These are phyloP conservation scores for Malassezia yamatoensis DNA, from an alignment of 1,284 basidiomycete species.

Conservation along the genomic window DNA sequence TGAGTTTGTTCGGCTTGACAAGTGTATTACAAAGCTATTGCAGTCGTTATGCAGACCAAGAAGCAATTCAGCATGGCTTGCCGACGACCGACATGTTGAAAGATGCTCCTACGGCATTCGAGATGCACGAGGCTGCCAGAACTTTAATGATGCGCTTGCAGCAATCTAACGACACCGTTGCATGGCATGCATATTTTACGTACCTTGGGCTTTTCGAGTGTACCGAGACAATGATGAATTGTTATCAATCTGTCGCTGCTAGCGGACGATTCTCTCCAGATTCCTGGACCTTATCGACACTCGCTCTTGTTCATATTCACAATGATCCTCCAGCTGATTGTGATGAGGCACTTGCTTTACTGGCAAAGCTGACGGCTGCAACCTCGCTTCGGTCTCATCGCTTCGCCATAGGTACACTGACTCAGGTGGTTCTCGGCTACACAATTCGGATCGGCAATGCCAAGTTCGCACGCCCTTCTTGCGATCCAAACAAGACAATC, in stretches of 20 bases:
- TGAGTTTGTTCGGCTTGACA: neutral
- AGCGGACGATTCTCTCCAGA: neutral
- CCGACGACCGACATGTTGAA: neutral
- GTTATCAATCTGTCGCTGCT: neutral
- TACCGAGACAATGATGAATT: neutral
- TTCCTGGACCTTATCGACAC: slow-evolving; percentile 6
- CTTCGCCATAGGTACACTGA: slow-evolving; percentile 13
- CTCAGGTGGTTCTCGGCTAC: slow-evolving; percentile 15
- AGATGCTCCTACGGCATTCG: neutral
- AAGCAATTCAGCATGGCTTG: neutral
- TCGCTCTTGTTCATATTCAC: slow-evolving; percentile 12
- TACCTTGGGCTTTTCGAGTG: neutral
- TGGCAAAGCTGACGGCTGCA: slow-evolving; percentile 13
- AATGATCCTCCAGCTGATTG: slow-evolving; percentile 15
- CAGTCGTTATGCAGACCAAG: neutral
- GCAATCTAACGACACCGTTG: neutral
- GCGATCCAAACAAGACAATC: slow-evolving; percentile 17
- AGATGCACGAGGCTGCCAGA: neutral
- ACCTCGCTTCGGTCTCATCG: slow-evolving; percentile 13
- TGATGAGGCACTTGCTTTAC: slow-evolving; percentile 26
- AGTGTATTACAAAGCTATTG: neutral
- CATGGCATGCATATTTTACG: neutral
- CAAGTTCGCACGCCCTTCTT: slow-evolving; percentile 8
- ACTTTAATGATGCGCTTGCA: neutral
- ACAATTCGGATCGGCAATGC: neutral